Evolutionary conservation across 306 rosid species (phyloP), one percentile per base, ranked within the genome.

Genomic region (Quillaja saponaria): DNA sequence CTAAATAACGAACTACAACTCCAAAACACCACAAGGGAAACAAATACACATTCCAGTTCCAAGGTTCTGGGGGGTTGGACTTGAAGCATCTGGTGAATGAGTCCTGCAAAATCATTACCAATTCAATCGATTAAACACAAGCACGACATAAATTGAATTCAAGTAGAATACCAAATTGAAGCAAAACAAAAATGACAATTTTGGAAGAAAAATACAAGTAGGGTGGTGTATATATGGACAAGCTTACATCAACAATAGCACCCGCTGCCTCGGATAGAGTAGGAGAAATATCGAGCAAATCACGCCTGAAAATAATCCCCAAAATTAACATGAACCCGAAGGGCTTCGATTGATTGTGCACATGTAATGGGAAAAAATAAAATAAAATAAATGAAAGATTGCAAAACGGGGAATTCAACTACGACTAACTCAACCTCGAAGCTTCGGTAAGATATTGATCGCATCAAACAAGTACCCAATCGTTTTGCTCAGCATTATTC

Each of bases 1-100:
- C 41, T 76, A 89, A 65, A 80, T 92, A 92, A 15, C 99, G 90
- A 74, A 89, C 41, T 46, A 86, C 78, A 13, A 88, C 95, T 34
- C 99, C 99, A n/a, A 16, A 80, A 87, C 99, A 92, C 99, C 99
- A 92, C 64, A 86, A 59, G 21, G 99, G 99, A 72, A 92, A 92
- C 83, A 92, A 76, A 74, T 92, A 92, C 20, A 89, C 39, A 81
- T 92, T 92, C 99, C 96, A 92, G 74, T 88, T 86, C 95, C 96
- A 92, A 8, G 94, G 95, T 80, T 92, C 98, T 14, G 95, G 95
- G 50, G 96, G 78, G 78, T 88, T 92, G 18, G 98, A 92, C 80
- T 92, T 92, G 90, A 92, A 92, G 78, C 98, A 92, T 71, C 98
- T 70, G 5, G 98, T 92, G 54, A 92, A 92, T 25, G 96, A 82